phyloP scores from a whole-genome alignment of 2,329 filamentous ascomycete species.

The Trichoderma koningiopsis region DNA sequence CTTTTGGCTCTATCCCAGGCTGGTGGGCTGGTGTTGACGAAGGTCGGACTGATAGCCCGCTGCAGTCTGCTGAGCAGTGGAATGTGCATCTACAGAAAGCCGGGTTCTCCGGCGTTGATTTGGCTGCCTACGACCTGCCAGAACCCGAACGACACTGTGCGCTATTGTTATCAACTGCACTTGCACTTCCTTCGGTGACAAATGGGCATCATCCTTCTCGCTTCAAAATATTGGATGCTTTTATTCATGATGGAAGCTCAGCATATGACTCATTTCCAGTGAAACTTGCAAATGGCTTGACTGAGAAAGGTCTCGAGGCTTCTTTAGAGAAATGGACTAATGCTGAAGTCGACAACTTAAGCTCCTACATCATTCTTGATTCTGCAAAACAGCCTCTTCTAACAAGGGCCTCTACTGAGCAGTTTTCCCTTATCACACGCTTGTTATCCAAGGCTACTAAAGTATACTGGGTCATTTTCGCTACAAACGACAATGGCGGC shows the following conservation, averaged over 20 bases:
- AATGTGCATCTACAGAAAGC: background rate
- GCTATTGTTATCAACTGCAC: background rate
- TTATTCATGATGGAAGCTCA: background rate
- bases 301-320: background rate
- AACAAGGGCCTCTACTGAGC: background rate
- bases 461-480: slow-evolving; percentile 3
- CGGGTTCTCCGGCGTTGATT: slow-evolving; percentile 9
- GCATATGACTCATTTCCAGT: background rate
- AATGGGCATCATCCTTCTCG: background rate
- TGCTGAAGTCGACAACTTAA: background rate
- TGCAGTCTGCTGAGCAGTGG: slow-evolving; percentile 11
- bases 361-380: background rate
- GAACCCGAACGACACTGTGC: slow-evolving; percentile 15
- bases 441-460: background rate
- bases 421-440: background rate
- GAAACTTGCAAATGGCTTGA: background rate
- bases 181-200: background rate
- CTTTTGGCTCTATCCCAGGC: slow-evolving; percentile 4
- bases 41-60: background rate
- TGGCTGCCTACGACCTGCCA: slow-evolving; percentile 14
- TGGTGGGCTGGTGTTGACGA: slow-evolving; percentile 21
- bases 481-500: background rate
- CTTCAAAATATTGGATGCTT: background rate
- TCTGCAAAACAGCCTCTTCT: background rate
- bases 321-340: background rate